Base-by-base conservation (phyloP, 352 stramenopile genomes). In the Thraustotheca clavata region DNA sequence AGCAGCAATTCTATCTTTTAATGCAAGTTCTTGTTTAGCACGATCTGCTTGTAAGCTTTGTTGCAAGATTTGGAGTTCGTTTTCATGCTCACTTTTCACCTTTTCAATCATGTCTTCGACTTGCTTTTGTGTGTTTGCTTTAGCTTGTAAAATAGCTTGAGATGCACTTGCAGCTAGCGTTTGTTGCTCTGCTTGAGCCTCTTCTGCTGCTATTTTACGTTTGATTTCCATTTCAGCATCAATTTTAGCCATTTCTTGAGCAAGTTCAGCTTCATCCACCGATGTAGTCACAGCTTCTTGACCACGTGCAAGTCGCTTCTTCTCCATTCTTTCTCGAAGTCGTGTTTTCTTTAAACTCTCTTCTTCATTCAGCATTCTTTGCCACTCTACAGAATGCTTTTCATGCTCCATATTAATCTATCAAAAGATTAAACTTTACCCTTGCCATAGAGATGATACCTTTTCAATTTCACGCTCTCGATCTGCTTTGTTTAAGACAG, bases 1-100 rank as follows among this genome's bases (percentile, higher is more conserved):
- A 2, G 57, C 36, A 6, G 76, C 76, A 18, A 88, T 83, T 0
- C 79, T 71, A 34, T 88, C 77, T 11, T 86, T 69, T 11, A 86
- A 46, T 1, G 71, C 69, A 20, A 70, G 71, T 49, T 89, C 77
- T 70, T 88, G 76, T 32, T 76, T 70, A 55, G 77, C 71, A 12
- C 70, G 70, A 60, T 82, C 76, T 14, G 62, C 47, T 35, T 71
- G 69, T 3, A 81, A 48, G n/a, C 60, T 43, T 4, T 49, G 31
- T 41, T 78, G 49, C 12, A 81, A 60, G 5, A 61, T 59, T 33
- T 67, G 60, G 1, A 67, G 66, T 32, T 76, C 73, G 29, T 71
- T 62, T 31, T 71, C 66, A 35, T 83, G 75, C 3, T 69, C 55
- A 3, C 67, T 36, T 59, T 73, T 70, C 27, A 76, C 41, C 6